Conservation (phyloP, 2,329 filamentous ascomycete species). For the Apiospora phragmitis region DNA sequence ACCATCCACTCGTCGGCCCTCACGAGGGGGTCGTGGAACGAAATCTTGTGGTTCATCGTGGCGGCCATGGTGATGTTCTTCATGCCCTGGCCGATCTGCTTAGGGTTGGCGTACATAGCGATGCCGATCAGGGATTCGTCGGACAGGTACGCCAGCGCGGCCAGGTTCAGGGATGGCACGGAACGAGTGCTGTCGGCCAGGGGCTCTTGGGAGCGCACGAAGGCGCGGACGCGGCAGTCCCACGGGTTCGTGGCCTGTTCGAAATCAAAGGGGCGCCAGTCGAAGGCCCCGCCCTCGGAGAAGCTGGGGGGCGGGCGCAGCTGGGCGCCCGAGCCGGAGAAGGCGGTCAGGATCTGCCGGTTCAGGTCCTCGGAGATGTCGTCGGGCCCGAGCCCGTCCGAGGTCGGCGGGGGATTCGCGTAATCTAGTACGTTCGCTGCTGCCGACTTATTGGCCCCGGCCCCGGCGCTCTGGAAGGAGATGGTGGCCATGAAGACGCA, state of each 20-base stretch:
- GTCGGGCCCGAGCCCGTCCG: not conserved
- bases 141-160: constrained; percentile 10
- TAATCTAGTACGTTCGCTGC: not conserved
- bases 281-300: not conserved
- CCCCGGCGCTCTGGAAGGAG: not conserved
- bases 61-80: constrained; percentile 7
- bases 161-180: not conserved
- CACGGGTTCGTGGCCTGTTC: not conserved
- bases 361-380: not conserved
- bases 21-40: constrained; percentile 16
- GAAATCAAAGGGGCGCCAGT: not conserved
- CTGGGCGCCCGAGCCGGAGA: not conserved
- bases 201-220: constrained; percentile 5
- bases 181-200: not conserved
- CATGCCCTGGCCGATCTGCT: not conserved
- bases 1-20: constrained; percentile 19
- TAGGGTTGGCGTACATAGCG: constrained; percentile 8
- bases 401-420: not conserved
- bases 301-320: not conserved
- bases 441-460: too few relatives aligned
- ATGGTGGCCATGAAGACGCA: constrained; percentile 12
- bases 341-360: not conserved
- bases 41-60: constrained; percentile 15
- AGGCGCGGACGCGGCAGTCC: constrained; percentile 2
- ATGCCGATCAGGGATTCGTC: constrained; percentile 11